Percentiles rank a stretch among this genome's conserved stretches.
These are phyloP conservation scores for Tricholoma sp. DNA, from an alignment of 768 basidiomycete species.

Conservation along the genomic window DNA sequence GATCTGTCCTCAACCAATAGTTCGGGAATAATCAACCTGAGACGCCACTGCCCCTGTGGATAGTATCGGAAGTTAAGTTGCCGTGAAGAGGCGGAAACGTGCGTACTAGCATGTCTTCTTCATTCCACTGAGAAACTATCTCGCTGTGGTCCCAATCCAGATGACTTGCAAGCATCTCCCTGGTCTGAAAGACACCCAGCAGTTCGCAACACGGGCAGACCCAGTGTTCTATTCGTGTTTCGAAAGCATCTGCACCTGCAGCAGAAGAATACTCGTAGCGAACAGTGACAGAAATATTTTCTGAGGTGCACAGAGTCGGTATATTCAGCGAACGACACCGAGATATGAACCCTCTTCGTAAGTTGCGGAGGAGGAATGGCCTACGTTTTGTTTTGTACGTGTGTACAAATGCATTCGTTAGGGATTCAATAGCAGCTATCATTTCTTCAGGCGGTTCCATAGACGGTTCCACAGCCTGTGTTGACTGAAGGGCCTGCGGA, in stretches of 20 bases:
- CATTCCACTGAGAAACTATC: slow-evolving; percentile 34
- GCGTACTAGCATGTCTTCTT: slow-evolving; percentile 13
- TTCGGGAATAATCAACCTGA: background rate
- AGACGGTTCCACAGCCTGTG: background rate
- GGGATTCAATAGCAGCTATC: slow-evolving; percentile 26
- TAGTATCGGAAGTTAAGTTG: background rate
- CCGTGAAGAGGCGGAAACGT: background rate
- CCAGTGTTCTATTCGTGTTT: slow-evolving; percentile 30
- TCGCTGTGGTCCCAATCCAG: slow-evolving; percentile 43
- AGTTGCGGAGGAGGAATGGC: slow-evolving; percentile 53
- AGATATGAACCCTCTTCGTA: slow-evolving; percentile 42
- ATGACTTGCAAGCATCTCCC: slow-evolving; percentile 42
- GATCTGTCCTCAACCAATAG: background rate
- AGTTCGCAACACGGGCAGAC: slow-evolving; percentile 53
- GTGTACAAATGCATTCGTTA: slow-evolving; percentile 25
- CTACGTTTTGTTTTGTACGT: slow-evolving; percentile 36
- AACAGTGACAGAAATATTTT: slow-evolving; percentile 2
- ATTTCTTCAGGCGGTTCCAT: slow-evolving; percentile 28
- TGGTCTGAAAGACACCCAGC: slow-evolving; percentile 36
- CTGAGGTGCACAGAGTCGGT: slow-evolving; percentile 13
- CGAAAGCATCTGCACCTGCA: slow-evolving; percentile 13
- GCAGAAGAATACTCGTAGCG: slow-evolving; percentile 13
- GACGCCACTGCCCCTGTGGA: background rate
- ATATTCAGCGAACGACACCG: slow-evolving; percentile 36
- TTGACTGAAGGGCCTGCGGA: background rate